Base-by-base conservation (phyloP, 345 rosid species). In the Reutealis trisperma region DNA sequence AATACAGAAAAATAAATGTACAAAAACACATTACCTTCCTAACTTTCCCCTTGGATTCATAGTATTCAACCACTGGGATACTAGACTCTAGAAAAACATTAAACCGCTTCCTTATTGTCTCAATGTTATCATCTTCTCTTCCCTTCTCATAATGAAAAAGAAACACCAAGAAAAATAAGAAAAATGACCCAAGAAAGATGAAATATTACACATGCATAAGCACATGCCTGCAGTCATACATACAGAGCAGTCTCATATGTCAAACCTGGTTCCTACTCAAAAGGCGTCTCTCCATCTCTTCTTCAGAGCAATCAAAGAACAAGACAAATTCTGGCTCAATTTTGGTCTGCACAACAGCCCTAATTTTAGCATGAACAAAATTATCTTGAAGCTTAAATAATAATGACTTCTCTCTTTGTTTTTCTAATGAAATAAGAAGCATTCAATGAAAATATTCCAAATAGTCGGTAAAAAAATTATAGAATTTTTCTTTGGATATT, bases 241-340 rank as follows among this genome's bases (percentile, higher is more conserved):
- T 27, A 45, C 19, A 67, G 67, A 65, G 30, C 8, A 22, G 62
- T n/a, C 51, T 32, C 32, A 60, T n/a, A 54, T 22, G 7, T 44
- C 68, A 30, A 68, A 77, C 79, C 79, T 77, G 74, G 34, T 77
- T 77, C 79, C 79, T 60, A 63, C 22, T 69, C 69, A 77, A 68
- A 61, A 77, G 73, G 45, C 79, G 79, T 34, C 74, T 60, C 74
- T 70, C 79, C 79, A 77, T 77, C 58, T 86, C 89, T 84, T 86
- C 84, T 69, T 86, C 86, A 62, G 88, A 80, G 75, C 90, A 87
- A 61, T 87, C 80, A 55, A 87, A 87, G 80, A 87, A 87, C 71
- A 87, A 80, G 79, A 87, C 86, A 78, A 83, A 82, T 81, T 78
- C 79, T 0, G 90, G 88, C 75, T 77, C 88, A 67, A 87, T 87